Conservation (phyloP, 225 moss, liverwort and hornwort species). For the Anthoceros angustus region DNA sequence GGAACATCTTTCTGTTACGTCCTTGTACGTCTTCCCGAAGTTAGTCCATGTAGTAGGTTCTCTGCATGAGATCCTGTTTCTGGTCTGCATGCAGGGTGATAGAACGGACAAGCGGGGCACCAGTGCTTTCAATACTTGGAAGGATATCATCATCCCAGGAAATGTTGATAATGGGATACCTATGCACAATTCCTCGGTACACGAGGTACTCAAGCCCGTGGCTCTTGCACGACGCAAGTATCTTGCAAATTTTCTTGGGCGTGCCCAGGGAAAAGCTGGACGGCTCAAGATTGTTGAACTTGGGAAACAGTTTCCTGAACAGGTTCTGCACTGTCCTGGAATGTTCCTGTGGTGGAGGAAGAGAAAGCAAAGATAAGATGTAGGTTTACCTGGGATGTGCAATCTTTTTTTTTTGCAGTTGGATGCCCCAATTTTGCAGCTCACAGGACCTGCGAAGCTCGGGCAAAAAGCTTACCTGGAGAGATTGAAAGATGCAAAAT, state of each 20-base stretch:
- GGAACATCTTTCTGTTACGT: neutral
- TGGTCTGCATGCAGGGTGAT: constrained; percentile 31
- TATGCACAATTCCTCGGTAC: constrained; percentile 8
- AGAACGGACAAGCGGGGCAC: constrained; percentile 46
- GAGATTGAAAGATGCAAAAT: constrained; percentile 41
- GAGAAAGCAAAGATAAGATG: neutral
- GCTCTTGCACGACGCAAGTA: constrained; percentile 26
- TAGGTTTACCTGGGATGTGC: neutral
- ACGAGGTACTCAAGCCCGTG: constrained; percentile 15
- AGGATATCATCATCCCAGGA: constrained; percentile 60
- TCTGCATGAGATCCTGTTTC: neutral
- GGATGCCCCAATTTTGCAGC: constrained; percentile 40
- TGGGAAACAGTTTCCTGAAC: constrained; percentile 38
- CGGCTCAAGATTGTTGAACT: constrained; percentile 47
- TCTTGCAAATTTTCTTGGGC: constrained; percentile 50
- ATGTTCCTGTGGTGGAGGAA: neutral
- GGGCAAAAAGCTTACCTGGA: constrained; percentile 30
- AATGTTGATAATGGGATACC: constrained; percentile 23
- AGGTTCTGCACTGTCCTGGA: constrained; percentile 13
- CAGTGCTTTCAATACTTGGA: constrained; percentile 61
- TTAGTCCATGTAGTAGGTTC: neutral
- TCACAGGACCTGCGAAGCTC: constrained; percentile 33
- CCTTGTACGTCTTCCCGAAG: neutral
- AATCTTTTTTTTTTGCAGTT: constrained; percentile 20
- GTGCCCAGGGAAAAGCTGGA: constrained; percentile 52